phyloP scores from a whole-genome alignment of 768 basidiomycete species.

The Termitomyces sp. region DNA sequence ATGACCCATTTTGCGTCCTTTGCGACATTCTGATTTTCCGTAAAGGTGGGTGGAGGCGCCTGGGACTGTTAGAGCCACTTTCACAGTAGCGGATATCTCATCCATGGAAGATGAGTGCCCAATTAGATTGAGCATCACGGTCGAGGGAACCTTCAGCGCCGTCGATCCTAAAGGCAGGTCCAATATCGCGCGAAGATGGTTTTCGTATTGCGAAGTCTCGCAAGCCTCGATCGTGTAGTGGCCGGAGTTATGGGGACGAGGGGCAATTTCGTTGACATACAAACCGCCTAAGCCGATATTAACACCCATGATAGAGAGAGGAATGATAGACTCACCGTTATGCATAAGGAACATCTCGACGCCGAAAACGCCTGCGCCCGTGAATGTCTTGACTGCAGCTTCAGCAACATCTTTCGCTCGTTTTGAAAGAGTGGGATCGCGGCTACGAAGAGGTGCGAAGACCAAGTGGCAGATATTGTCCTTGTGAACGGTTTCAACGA shows the following conservation, averaged over 20 bases:
- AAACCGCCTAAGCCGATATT: conserved; percentile 53
- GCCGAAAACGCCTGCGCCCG: conserved; percentile 93
- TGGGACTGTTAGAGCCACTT: conserved; percentile 63
- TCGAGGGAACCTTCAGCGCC: conserved; percentile 78
- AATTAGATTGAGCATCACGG: conserved; percentile 94
- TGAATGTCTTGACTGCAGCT: conserved; percentile 70
- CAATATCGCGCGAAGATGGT: conserved; percentile 94
- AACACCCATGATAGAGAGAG: background rate
- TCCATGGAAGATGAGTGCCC: conserved; percentile 71
- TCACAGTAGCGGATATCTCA: conserved; percentile 53
- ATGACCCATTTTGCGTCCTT: conserved; percentile 97
- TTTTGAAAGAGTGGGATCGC: conserved; percentile 49
- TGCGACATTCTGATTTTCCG: conserved; percentile 88
- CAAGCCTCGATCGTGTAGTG: conserved; percentile 99
- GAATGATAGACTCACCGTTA: conserved; percentile 55
- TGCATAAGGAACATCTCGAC: conserved; percentile 97
- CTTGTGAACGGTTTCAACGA: conserved; percentile 93
- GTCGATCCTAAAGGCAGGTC: conserved; percentile 88
- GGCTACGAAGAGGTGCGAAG: conserved; percentile 77
- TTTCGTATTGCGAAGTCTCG: conserved; percentile 94
- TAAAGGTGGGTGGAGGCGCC: conserved; percentile 89
- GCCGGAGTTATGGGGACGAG: conserved; percentile 96
- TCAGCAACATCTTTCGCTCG: conserved; percentile 77
- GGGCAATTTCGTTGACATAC: conserved; percentile 95
- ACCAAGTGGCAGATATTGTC: conserved; percentile 93